A percentile compares a stretch with the other conserved stretches of the same genome.
phyloP scores from a whole-genome alignment of 2,329 filamentous ascomycete genomes.

The Byssothecium circinans region DNA sequence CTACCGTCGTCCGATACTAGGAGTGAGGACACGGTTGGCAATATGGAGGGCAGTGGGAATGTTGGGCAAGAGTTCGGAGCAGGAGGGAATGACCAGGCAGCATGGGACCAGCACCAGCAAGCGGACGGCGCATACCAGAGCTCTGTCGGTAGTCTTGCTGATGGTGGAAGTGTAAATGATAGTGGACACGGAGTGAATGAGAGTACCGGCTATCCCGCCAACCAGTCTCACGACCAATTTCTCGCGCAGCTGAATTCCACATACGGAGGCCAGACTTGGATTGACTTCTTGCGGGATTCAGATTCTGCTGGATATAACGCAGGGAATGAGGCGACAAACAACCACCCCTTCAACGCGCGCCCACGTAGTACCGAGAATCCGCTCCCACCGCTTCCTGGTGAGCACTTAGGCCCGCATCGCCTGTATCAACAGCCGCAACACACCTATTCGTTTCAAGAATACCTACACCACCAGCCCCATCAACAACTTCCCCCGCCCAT shows the following conservation, averaged over 20 bases:
- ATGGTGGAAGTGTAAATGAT: neutral
- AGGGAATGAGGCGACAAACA: too few relatives aligned
- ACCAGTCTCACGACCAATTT: slow-evolving; percentile 27
- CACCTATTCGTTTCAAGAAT: neutral
- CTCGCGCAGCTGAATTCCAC: slow-evolving; percentile 19
- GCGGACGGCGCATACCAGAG: neutral
- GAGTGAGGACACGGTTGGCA: too few relatives aligned
- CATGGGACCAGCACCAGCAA: too few relatives aligned
- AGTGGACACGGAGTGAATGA: neutral
- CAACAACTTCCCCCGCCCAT: slow-evolving; percentile 25
- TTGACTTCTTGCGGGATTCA: slow-evolving; percentile 36
- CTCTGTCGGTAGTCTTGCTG: neutral
- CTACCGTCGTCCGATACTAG: too few relatives aligned
- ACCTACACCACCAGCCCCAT: slow-evolving; percentile 9
- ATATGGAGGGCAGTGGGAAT: too few relatives aligned
- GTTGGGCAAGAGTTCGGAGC: too few relatives aligned
- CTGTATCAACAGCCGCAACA: neutral
- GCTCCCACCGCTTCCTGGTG: slow-evolving; percentile 6
- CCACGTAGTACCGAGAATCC: neutral
- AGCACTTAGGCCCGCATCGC: neutral
- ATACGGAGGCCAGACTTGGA: slow-evolving; percentile 38
- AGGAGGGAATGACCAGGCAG: too few relatives aligned
- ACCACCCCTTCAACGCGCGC: too few relatives aligned
- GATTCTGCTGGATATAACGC: slow-evolving; percentile 20
- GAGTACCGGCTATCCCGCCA: neutral